Evolutionary conservation across 352 stramenopile species (phyloP).

Genomic region (Globisporangium emineosum): DNA sequence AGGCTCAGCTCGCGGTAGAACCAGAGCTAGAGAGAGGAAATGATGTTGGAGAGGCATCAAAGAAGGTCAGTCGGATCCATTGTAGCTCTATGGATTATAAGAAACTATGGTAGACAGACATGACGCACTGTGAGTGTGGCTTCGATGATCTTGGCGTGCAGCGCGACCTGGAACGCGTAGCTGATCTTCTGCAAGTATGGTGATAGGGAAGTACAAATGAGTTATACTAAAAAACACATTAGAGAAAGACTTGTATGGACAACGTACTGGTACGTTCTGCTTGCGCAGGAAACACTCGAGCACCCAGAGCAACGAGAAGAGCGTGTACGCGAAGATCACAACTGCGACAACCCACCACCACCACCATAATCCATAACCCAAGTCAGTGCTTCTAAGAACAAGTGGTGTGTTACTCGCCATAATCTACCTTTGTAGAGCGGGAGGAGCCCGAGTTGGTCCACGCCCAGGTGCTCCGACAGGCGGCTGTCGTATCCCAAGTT

Average conservation of each 20-base stretch:
- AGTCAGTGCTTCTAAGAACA: too few species aligned
- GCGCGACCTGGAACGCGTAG: constrained; percentile 42
- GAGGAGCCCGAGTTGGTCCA: constrained; percentile 55
- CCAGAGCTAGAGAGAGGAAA: constrained; percentile 27
- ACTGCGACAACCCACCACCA: constrained; percentile 19
- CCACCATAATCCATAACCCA: background rate
- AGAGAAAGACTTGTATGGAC: too few species aligned
- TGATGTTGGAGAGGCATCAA: background rate
- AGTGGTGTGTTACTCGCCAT: too few species aligned
- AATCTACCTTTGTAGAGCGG: constrained; percentile 52
- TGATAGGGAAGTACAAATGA: background rate
- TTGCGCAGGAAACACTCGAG: constrained; percentile 38
- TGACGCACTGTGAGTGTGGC: constrained; percentile 34
- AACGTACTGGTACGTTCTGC: constrained; percentile 39
- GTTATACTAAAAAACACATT: background rate
- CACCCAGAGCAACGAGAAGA: constrained; percentile 43
- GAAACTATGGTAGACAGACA: background rate
- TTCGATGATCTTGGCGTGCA: constrained; percentile 55
- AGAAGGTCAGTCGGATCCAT: background rate
- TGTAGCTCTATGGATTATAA: background rate
- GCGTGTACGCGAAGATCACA: constrained; percentile 39
- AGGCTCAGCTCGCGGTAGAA: constrained; percentile 48
- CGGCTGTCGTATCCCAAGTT: constrained; percentile 49
- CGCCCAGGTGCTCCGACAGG: constrained; percentile 57
- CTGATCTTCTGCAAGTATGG: constrained; percentile 42